phyloP scores from a whole-genome alignment of 352 stramenopile genomes.

The Blastocystis sp. region DNA sequence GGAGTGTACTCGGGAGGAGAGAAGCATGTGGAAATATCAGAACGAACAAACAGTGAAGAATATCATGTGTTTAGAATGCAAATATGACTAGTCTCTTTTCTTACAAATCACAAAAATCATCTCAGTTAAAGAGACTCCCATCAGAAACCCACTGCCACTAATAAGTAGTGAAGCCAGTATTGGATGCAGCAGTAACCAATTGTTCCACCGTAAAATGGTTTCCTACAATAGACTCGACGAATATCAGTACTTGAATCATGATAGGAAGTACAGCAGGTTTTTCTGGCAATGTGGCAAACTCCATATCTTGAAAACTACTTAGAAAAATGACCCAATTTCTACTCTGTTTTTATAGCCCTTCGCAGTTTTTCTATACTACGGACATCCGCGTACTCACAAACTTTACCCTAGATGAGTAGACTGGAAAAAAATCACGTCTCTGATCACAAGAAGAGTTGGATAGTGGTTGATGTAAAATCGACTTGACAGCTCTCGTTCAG shows the following conservation, averaged over 20 bases:
- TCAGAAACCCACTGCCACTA: not conserved
- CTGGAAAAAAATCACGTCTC: not conserved
- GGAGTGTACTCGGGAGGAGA: not conserved
- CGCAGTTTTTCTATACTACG: not conserved
- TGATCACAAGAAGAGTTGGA: not conserved
- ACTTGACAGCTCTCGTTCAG: not conserved
- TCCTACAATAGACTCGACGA: not conserved
- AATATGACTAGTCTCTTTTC: not conserved
- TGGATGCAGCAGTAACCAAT: not conserved
- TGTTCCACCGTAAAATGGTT: not conserved
- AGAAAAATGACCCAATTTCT: not conserved
- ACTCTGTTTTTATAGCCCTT: not conserved
- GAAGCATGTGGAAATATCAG: not conserved
- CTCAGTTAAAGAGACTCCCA: not conserved
- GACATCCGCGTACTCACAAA: not conserved
- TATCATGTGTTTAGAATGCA: not conserved
- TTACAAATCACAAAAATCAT: not conserved
- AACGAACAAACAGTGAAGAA: not conserved
- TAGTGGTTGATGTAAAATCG: conserved; percentile 3
- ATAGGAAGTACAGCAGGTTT: not conserved
- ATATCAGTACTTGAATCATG: not conserved
- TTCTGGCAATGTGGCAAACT: not conserved
- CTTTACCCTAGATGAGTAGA: not conserved
- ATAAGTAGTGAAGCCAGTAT: not conserved
- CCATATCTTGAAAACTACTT: not conserved